A percentile compares a stretch with the other conserved stretches of the same genome.
Conservation (phyloP, 2,329 filamentous ascomycete species). For the Botrytis fragariae region DNA sequence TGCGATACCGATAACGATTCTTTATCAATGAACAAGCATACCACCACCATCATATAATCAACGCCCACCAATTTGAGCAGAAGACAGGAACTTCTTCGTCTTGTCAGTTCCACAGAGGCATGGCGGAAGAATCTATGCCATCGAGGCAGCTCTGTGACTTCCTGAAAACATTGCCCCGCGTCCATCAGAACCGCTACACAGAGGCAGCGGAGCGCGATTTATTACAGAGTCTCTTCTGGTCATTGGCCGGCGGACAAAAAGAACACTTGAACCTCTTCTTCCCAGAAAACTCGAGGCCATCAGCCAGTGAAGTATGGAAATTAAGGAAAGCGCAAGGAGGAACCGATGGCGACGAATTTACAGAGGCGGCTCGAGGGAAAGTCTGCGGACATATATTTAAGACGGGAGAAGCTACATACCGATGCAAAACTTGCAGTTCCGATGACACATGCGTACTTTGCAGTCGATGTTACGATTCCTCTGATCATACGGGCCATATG, state of each 20-base stretch:
- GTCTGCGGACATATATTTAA: slow-evolving; percentile 98
- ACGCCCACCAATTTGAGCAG: neutral
- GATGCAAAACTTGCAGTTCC: slow-evolving; percentile 88
- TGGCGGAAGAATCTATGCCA: slow-evolving; percentile 22
- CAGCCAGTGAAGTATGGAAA: slow-evolving; percentile 58
- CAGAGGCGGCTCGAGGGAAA: slow-evolving; percentile 84
- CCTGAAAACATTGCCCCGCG: slow-evolving; percentile 72
- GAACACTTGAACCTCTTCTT: slow-evolving; percentile 81
- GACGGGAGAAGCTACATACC: slow-evolving; percentile 86
- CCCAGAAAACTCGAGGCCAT: slow-evolving; percentile 63
- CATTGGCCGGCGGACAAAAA: slow-evolving; percentile 70
- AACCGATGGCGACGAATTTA: slow-evolving; percentile 93
- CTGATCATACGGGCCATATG: slow-evolving; percentile 90
- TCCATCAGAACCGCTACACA: slow-evolving; percentile 73
- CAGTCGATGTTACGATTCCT: slow-evolving; percentile 90
- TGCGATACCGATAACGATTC: slow-evolving; percentile 20
- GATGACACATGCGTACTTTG: slow-evolving; percentile 97
- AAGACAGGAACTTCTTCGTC: neutral
- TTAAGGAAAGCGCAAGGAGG: slow-evolving; percentile 85
- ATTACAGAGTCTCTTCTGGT: slow-evolving; percentile 79
- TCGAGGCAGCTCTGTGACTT: slow-evolving; percentile 80
- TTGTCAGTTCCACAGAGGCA: neutral
- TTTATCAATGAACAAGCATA: slow-evolving; percentile 18
- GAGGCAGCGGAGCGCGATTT: slow-evolving; percentile 69
- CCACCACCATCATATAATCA: neutral